Evolutionary conservation across 1,284 basidiomycete genomes (phyloP).

Genomic region (Tremellales sp.): DNA sequence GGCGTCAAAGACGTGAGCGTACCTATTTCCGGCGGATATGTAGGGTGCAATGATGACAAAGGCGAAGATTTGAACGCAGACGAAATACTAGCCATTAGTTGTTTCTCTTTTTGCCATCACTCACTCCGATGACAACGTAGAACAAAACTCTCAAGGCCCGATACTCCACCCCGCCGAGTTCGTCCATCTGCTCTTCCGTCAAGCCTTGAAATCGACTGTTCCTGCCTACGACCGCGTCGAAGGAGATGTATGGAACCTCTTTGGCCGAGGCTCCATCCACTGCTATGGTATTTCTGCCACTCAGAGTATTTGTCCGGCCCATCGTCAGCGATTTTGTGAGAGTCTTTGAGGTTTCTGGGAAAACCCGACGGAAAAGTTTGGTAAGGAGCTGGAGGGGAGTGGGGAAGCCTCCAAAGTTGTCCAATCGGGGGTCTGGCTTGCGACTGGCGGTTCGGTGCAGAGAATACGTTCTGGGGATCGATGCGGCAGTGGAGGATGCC

Average conservation of each 20-base stretch:
- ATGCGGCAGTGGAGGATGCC: conserved; percentile 21
- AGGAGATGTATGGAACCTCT: conserved; percentile 76
- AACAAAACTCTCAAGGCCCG: conserved; percentile 75
- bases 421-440: conserved; percentile 22
- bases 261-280: conserved; percentile 48
- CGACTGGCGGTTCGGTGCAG: conserved; percentile 44
- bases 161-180: conserved; percentile 92
- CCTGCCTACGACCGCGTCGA: conserved; percentile 74
- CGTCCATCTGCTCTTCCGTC: conserved; percentile 78
- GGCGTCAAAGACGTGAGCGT: conserved; percentile 55
- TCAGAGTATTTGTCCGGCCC: conserved; percentile 64
- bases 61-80: conserved; percentile 62
- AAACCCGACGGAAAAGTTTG: conserved; percentile 54
- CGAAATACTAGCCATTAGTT: conserved; percentile 59
- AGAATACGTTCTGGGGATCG: conserved; percentile 45
- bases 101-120: conserved; percentile 23
- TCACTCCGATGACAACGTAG: conserved; percentile 66
- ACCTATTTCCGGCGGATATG: conserved; percentile 58
- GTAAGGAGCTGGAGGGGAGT: conserved; percentile 64
- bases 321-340: conserved; percentile 67
- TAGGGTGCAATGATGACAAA: conserved; percentile 77
- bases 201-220: conserved; percentile 83
- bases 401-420: conserved; percentile 81
- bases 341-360: conserved; percentile 57
- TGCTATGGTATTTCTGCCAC: conserved; percentile 34